Percentiles rank a stretch among this genome's conserved stretches.
phyloP scores from a whole-genome alignment of 2,329 filamentous ascomycete species.

The Metarhizium brunneum region DNA sequence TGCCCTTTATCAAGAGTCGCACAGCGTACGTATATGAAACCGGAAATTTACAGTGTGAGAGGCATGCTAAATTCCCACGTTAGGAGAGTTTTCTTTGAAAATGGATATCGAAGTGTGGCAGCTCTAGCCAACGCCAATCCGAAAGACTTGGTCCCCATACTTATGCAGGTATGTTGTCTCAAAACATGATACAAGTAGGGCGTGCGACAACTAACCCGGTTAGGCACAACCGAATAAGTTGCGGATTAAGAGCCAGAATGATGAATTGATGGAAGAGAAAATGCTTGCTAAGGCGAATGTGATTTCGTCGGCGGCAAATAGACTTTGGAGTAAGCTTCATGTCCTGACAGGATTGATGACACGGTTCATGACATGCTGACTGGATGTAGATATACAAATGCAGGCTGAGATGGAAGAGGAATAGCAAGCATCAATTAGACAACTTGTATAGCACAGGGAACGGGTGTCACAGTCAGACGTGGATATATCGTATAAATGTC shows the following conservation, averaged over 20 bases:
- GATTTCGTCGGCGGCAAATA: constrained; percentile 60
- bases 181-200: not conserved
- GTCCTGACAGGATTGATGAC: not conserved
- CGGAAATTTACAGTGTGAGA: not conserved
- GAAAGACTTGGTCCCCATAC: constrained; percentile 58
- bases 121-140: constrained; percentile 60
- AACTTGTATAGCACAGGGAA: not conserved
- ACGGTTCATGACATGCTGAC: not conserved
- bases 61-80: not conserved
- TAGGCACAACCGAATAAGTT: constrained; percentile 60
- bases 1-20: constrained; percentile 68
- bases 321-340: constrained; percentile 52
- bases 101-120: constrained; percentile 60
- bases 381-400: constrained; percentile 36
- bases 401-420: constrained; percentile 40
- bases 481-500: not conserved
- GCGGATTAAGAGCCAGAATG: constrained; percentile 43
- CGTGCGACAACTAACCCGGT: constrained; percentile 1
- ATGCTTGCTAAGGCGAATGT: constrained; percentile 56
- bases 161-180: constrained; percentile 49
- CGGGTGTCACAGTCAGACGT: not conserved
- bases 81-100: constrained; percentile 60
- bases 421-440: constrained; percentile 8
- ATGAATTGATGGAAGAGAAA: constrained; percentile 53
- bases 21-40: constrained; percentile 44